Evolutionary conservation across 2,329 filamentous ascomycete genomes (phyloP).

Genomic region (Aspergillus viridinutans): DNA sequence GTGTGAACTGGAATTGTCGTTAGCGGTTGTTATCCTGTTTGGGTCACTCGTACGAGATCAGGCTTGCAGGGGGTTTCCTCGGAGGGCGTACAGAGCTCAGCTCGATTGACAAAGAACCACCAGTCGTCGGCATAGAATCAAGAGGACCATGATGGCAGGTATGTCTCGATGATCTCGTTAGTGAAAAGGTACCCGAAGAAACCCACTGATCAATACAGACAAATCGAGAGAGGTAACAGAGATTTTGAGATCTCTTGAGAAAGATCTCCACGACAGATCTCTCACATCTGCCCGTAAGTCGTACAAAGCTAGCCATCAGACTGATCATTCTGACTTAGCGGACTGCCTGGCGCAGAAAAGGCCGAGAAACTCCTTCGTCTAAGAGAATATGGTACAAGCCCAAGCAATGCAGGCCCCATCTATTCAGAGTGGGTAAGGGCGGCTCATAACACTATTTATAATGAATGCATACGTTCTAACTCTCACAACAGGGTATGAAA

Average conservation of each 20-base stretch:
- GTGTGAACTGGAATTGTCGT: background rate
- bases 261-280: slow-evolving; percentile 58
- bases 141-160: background rate
- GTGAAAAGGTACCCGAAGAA: background rate
- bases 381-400: slow-evolving; percentile 73
- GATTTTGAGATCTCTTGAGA: slow-evolving; percentile 58
- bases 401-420: slow-evolving; percentile 70
- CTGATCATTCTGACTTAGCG: slow-evolving; percentile 3
- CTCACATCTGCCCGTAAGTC: slow-evolving; percentile 58
- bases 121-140: background rate
- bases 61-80: background rate
- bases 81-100: background rate
- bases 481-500: slow-evolving; percentile 60
- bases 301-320: background rate
- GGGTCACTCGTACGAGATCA: background rate
- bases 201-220: slow-evolving; percentile 38
- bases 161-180: background rate
- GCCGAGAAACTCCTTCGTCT: slow-evolving; percentile 54
- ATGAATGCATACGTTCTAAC: slow-evolving; percentile 1
- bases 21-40: background rate
- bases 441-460: background rate
- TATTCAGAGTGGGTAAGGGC: slow-evolving; percentile 70
- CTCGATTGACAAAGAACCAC: background rate
- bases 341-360: slow-evolving; percentile 23
- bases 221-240: slow-evolving; percentile 66